phyloP scores from a whole-genome alignment of 495 filamentous ascomycete species.

The Annulohypoxylon moriforme region DNA sequence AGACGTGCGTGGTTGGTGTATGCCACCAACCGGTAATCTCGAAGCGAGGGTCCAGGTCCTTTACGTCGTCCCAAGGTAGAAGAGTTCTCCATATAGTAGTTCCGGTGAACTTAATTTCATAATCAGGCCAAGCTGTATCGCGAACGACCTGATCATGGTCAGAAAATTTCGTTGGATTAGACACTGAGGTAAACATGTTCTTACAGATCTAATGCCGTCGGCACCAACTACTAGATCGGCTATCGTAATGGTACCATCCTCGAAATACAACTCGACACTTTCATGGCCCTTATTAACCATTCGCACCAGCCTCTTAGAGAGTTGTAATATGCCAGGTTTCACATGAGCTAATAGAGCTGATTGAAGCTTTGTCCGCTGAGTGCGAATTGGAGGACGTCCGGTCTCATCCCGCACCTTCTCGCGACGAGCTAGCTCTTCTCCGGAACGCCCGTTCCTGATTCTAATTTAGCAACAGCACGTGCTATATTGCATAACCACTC shows the following conservation, averaged over 20 bases:
- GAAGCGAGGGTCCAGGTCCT: slow-evolving; percentile 53
- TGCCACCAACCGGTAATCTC: slow-evolving; percentile 60
- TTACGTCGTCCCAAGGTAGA: slow-evolving; percentile 48
- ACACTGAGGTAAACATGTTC: slow-evolving; percentile 17
- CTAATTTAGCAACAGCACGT: slow-evolving; percentile 6
- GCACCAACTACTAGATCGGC: slow-evolving; percentile 64
- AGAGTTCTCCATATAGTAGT: slow-evolving; percentile 56
- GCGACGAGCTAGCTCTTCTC: slow-evolving; percentile 44
- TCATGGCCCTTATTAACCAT: slow-evolving; percentile 45
- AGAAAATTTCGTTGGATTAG: slow-evolving; percentile 18
- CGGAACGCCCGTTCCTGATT: slow-evolving; percentile 50
- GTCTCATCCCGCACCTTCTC: slow-evolving; percentile 22
- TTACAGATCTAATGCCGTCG: slow-evolving; percentile 64
- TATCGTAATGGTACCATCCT: slow-evolving; percentile 51
- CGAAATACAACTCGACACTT: slow-evolving; percentile 51
- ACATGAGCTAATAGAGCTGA: slow-evolving; percentile 54
- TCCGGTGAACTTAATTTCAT: slow-evolving; percentile 55
- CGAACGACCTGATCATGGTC: slow-evolving; percentile 38
- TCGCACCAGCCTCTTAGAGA: slow-evolving; percentile 52
- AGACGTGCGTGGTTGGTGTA: slow-evolving; percentile 56
- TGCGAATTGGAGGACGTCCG: slow-evolving; percentile 45
- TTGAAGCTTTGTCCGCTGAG: slow-evolving; percentile 56
- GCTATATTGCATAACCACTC: neutral
- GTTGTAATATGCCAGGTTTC: slow-evolving; percentile 52
- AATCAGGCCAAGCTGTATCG: slow-evolving; percentile 48